These are phyloP conservation scores for Tulasnella sp. DNA, from an alignment of 768 basidiomycete species.

Conservation along the genomic window DNA sequence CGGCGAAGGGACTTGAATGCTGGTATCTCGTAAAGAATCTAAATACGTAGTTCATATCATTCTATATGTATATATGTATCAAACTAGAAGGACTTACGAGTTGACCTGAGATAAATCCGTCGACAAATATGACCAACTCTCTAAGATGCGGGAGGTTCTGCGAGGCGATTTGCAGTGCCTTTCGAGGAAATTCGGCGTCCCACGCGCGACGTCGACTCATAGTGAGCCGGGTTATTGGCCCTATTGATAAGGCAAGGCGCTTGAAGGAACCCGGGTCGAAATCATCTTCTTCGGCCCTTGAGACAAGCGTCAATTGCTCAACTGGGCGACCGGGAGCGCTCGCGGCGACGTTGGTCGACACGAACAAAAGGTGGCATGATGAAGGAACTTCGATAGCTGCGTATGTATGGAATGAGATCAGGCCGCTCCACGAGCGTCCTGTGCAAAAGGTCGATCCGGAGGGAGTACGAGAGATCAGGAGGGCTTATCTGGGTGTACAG, in stretches of 20 bases:
- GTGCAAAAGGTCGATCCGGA: too few species aligned
- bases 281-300: too few species aligned
- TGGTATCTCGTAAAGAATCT: background rate
- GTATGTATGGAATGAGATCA: too few species aligned
- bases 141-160: background rate
- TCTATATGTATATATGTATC: background rate
- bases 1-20: background rate
- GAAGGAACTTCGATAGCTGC: too few species aligned
- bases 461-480: background rate
- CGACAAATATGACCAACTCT: background rate
- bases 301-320: background rate
- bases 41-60: background rate
- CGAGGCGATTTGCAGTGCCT: background rate
- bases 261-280: background rate
- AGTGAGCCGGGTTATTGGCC: background rate
- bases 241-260: background rate
- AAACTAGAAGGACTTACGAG: background rate
- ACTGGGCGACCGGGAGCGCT: background rate
- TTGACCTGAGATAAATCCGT: background rate
- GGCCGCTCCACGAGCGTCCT: too few species aligned
- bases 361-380: background rate
- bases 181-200: background rate
- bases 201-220: background rate
- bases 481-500: background rate
- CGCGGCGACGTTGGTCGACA: background rate